Evolutionary conservation across 2,329 filamentous ascomycete species (phyloP).

Genomic region (Botryotinia calthae): DNA sequence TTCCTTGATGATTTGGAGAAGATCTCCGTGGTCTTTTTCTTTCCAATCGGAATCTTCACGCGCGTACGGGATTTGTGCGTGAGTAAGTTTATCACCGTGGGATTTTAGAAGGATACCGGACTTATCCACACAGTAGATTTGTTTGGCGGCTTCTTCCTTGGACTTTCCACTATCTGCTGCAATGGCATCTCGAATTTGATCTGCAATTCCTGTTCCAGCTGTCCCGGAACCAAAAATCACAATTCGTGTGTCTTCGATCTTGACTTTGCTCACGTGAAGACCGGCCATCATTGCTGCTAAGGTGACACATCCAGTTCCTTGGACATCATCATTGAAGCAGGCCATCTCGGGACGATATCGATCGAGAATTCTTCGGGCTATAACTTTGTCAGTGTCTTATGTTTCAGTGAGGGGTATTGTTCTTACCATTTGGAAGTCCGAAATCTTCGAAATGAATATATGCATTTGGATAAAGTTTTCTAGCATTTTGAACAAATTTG

Average conservation of each 20-base stretch:
- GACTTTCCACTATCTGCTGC: constrained; percentile 62
- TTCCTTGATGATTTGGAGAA: constrained; percentile 65
- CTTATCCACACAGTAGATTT: constrained; percentile 75
- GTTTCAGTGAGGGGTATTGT: not conserved
- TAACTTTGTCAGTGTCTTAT: not conserved
- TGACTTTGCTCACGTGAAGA: constrained; percentile 64
- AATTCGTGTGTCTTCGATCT: constrained; percentile 66
- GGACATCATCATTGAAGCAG: constrained; percentile 90
- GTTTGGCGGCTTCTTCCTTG: constrained; percentile 71
- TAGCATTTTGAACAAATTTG: constrained; percentile 65
- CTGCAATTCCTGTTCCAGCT: constrained; percentile 81
- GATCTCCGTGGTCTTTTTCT: constrained; percentile 51
- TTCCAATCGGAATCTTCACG: constrained; percentile 64
- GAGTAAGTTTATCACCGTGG: constrained; percentile 58
- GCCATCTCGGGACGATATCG: constrained; percentile 69
- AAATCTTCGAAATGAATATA: constrained; percentile 93
- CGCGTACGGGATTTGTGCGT: constrained; percentile 66
- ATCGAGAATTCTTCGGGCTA: constrained; percentile 68
- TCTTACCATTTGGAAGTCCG: constrained; percentile 65
- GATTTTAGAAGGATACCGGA: constrained; percentile 69
- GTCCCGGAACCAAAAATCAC: constrained; percentile 79
- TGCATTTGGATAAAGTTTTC: constrained; percentile 70
- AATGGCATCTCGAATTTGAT: constrained; percentile 79
- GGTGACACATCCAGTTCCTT: constrained; percentile 85
- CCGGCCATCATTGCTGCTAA: constrained; percentile 78